phyloP scores from a whole-genome alignment of 768 basidiomycete species.

The Psilocybe subaeruginosa region DNA sequence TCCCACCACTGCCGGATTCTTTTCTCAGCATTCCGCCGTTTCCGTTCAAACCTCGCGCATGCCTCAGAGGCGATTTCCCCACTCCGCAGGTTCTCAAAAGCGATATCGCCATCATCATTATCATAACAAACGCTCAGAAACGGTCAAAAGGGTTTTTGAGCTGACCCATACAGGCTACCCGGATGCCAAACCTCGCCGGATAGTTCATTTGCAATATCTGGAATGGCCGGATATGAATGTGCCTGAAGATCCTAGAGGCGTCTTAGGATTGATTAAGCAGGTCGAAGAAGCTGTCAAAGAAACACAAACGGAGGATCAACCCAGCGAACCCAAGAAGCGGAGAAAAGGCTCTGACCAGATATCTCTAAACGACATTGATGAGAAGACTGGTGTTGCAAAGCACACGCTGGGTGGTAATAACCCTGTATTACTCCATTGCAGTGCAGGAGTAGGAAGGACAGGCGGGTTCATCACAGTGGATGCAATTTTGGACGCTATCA shows the following conservation, averaged over 20 bases:
- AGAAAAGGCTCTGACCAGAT: slow-evolving; percentile 11
- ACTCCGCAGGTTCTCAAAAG: slow-evolving; percentile 17
- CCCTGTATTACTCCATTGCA: slow-evolving; percentile 85
- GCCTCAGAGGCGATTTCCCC: slow-evolving; percentile 13
- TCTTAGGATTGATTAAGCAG: slow-evolving; percentile 74
- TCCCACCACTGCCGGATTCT: slow-evolving; percentile 35
- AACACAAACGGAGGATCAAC: slow-evolving; percentile 24
- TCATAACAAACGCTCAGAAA: slow-evolving; percentile 25
- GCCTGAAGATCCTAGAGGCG: slow-evolving; percentile 77
- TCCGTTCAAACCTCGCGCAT: slow-evolving; percentile 10
- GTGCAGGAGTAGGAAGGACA: slow-evolving; percentile 93
- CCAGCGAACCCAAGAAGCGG: slow-evolving; percentile 4
- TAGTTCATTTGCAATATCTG: slow-evolving; percentile 90
- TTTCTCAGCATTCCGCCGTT: slow-evolving; percentile 25
- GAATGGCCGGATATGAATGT: slow-evolving; percentile 98
- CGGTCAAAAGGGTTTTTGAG: slow-evolving; percentile 67
- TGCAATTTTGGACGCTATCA: slow-evolving; percentile 77
- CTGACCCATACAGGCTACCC: slow-evolving; percentile 68
- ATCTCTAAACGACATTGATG: slow-evolving; percentile 47
- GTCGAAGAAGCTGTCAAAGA: slow-evolving; percentile 55
- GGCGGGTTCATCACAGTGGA: slow-evolving; percentile 93
- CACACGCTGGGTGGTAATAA: slow-evolving; percentile 49
- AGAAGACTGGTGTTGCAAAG: slow-evolving; percentile 55
- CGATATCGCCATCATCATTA: slow-evolving; percentile 26
- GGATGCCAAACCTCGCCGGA: slow-evolving; percentile 56